These are phyloP conservation scores for Agaricus subrufescens DNA, from an alignment of 768 basidiomycete species.

Conservation along the genomic window DNA sequence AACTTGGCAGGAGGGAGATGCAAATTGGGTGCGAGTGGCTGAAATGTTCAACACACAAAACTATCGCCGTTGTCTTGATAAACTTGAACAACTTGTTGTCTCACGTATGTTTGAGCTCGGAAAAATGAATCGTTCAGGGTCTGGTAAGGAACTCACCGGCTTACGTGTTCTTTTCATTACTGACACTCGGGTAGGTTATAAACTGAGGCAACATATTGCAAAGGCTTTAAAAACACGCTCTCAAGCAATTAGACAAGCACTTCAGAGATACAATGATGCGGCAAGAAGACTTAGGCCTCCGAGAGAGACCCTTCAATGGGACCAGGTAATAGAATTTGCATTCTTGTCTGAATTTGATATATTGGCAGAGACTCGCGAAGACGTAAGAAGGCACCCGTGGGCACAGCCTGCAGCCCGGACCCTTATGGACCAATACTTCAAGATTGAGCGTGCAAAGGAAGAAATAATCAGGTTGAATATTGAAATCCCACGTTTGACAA, in stretches of 20 bases:
- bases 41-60: not conserved
- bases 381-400: not conserved
- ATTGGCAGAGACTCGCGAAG: not conserved
- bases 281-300: not conserved
- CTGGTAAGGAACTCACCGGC: slow-evolving; percentile 15
- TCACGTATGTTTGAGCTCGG: slow-evolving; percentile 20
- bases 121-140: slow-evolving; percentile 21
- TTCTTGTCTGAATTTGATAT: slow-evolving; percentile 10
- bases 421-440: slow-evolving; percentile 2
- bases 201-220: too few relatives aligned
- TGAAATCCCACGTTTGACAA: slow-evolving; percentile 3
- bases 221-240: not conserved
- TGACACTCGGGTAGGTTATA: too few relatives aligned
- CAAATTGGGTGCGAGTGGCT: slow-evolving; percentile 7
- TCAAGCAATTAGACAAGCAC: slow-evolving; percentile 1
- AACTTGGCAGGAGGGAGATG: slow-evolving; percentile 11
- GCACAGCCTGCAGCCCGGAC: not conserved
- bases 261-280: slow-evolving; percentile 2
- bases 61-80: slow-evolving; percentile 17
- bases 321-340: slow-evolving; percentile 1
- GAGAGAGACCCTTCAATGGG: not conserved
- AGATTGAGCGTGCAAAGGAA: slow-evolving; percentile 5
- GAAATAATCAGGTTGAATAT: slow-evolving; percentile 7
- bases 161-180: too few relatives aligned
- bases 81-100: slow-evolving; percentile 17